phyloP scores from a whole-genome alignment of 768 basidiomycete species.

The Rhodosporidiobolus odoratus region DNA sequence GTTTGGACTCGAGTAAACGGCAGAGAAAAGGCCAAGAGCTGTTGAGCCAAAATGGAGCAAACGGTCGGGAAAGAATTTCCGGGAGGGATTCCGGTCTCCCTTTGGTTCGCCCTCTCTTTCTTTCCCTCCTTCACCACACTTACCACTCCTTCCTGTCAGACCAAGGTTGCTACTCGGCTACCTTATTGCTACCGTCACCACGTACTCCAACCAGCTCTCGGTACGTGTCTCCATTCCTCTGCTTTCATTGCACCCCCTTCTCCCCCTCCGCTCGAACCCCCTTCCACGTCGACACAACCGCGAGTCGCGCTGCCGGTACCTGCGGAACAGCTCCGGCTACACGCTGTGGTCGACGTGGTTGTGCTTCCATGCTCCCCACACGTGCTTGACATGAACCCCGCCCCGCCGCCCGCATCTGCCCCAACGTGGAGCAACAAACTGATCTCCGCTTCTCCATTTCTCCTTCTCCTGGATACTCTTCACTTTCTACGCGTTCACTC shows the following conservation, averaged over 20 bases:
- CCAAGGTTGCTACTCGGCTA: too few relatives aligned
- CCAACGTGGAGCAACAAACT: neutral
- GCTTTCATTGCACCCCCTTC: too few relatives aligned
- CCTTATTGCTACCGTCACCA: neutral
- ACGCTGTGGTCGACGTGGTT: too few relatives aligned
- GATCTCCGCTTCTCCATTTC: neutral
- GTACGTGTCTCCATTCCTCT: neutral
- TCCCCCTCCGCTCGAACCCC: neutral
- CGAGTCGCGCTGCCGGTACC: too few relatives aligned
- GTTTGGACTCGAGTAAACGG: too few relatives aligned
- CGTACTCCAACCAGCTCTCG: neutral
- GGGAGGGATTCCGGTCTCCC: neutral
- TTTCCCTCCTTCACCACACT: neutral
- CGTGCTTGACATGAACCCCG: too few relatives aligned
- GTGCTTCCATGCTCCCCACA: too few relatives aligned
- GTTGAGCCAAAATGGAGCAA: too few relatives aligned
- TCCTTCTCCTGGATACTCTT: neutral
- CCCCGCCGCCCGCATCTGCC: neutral
- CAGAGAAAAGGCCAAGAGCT: too few relatives aligned
- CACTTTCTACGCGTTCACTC: neutral
- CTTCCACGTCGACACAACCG: slow-evolving; percentile 15
- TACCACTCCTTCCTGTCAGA: neutral
- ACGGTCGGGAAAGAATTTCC: too few relatives aligned
- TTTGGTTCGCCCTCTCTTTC: neutral
- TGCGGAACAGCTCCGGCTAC: too few relatives aligned